Evolutionary conservation across 78 protist species (phyloP).

Genomic region (Guillardia theta): DNA sequence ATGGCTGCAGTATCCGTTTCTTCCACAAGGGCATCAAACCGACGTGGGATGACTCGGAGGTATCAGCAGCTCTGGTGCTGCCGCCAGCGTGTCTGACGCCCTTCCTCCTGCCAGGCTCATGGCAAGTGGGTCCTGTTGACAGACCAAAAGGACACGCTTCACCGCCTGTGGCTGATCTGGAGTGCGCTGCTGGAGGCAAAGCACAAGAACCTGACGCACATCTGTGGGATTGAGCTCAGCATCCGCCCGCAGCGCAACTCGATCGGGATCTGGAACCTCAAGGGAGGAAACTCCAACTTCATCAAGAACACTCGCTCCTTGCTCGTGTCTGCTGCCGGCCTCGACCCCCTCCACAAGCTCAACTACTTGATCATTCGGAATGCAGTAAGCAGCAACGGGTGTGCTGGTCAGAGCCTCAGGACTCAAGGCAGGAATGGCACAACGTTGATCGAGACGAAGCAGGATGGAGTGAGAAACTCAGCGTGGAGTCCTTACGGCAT

Average conservation of each 20-base stretch:
- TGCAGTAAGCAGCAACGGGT: too few relatives aligned
- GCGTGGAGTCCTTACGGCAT: background rate
- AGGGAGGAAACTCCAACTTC: background rate
- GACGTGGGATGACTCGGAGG: background rate
- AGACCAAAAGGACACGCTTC: background rate
- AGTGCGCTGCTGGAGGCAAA: background rate
- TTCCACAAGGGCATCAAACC: background rate
- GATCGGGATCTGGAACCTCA: background rate
- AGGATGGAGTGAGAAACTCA: background rate
- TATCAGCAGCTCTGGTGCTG: background rate
- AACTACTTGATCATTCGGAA: constrained; percentile 6
- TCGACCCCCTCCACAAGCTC: background rate
- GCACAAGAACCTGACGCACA: background rate
- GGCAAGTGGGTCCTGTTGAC: background rate
- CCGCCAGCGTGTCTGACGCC: too few relatives aligned
- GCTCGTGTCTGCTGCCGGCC: background rate
- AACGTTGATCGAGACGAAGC: background rate
- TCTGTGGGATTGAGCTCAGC: background rate
- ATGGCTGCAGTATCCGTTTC: background rate
- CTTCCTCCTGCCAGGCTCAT: too few relatives aligned
- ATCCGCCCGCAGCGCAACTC: constrained; percentile 6
- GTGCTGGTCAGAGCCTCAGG: too few relatives aligned
- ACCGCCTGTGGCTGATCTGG: background rate
- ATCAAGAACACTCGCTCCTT: background rate
- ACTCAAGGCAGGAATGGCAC: background rate